A percentile compares a stretch with the other conserved stretches of the same genome.
These are phyloP conservation scores for Zoysia matrella DNA, from an alignment of 202 grass and related monocot species.

Conservation along the genomic window DNA sequence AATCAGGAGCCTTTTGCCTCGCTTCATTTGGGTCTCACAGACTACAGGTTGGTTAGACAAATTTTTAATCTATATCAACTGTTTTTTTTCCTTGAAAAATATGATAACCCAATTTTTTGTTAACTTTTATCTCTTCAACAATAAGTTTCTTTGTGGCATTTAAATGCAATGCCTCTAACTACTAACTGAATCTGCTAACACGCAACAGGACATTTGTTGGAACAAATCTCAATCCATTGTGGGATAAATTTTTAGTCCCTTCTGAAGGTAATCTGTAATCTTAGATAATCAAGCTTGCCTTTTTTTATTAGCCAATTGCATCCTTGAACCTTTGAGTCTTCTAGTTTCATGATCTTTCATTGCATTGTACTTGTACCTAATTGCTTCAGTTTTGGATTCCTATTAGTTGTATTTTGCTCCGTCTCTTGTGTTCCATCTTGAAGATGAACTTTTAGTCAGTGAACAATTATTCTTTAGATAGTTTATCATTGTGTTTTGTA, in stretches of 20 bases:
- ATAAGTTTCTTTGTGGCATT: conserved; percentile 5
- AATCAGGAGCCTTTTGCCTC: conserved; percentile 51
- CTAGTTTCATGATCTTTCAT: background rate
- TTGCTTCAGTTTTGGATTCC: too few species aligned
- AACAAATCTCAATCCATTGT: conserved; percentile 90
- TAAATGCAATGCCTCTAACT: background rate
- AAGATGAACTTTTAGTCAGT: conserved; percentile 15
- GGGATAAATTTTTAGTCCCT: conserved; percentile 77
- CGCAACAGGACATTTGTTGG: conserved; percentile 86
- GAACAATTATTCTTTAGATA: background rate
- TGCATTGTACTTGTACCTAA: conserved; percentile 9
- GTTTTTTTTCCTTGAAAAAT: background rate
- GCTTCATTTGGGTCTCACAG: conserved; percentile 88
- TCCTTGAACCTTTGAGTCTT: background rate
- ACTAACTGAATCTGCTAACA: conserved; percentile 16
- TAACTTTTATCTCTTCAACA: background rate
- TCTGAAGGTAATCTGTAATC: conserved; percentile 64
- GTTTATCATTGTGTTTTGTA: background rate
- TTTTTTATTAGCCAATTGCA: background rate
- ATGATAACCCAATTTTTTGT: background rate
- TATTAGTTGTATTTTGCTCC: too few species aligned
- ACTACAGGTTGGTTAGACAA: conserved; percentile 67
- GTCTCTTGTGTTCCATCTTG: background rate
- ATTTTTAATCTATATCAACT: background rate
- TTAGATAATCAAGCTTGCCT: background rate